Percentiles rank a stretch among this genome's conserved stretches.
These are phyloP conservation scores for Haematococcus lacustris DNA, from an alignment of 139 green algal species.

Conservation along the genomic window DNA sequence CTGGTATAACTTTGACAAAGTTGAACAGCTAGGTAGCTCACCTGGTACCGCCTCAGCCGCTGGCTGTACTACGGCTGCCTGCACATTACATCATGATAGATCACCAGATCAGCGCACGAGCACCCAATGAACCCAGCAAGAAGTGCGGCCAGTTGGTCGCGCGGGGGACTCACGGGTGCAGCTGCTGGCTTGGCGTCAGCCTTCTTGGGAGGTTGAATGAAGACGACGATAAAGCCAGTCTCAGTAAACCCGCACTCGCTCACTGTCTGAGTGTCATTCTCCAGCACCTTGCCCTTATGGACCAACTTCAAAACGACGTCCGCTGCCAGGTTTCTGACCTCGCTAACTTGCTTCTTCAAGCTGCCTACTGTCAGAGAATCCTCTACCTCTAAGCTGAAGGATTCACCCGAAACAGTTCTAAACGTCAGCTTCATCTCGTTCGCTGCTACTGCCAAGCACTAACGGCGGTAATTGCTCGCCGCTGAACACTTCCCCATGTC, in stretches of 20 bases:
- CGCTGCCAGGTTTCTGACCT: slow-evolving; percentile 10
- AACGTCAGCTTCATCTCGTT: slow-evolving; percentile 92
- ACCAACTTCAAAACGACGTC: slow-evolving; percentile 39
- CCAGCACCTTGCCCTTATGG: slow-evolving; percentile 72
- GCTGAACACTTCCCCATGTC: too few relatives aligned
- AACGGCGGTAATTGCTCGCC: too few relatives aligned
- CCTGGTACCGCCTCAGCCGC: neutral
- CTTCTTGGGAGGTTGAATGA: slow-evolving; percentile 65
- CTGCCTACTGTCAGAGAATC: slow-evolving; percentile 46
- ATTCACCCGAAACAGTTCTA: slow-evolving; percentile 71
- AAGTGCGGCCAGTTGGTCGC: neutral
- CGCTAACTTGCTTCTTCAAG: slow-evolving; percentile 28
- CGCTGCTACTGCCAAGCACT: too few relatives aligned
- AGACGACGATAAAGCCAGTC: slow-evolving; percentile 88
- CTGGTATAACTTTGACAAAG: neutral
- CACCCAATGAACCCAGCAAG: neutral
- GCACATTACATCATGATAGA: too few relatives aligned
- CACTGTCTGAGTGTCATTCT: slow-evolving; percentile 69
- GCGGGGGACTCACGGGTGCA: neutral
- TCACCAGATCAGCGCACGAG: neutral
- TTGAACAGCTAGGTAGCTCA: neutral
- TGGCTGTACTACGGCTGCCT: neutral
- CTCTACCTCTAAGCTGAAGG: slow-evolving; percentile 75
- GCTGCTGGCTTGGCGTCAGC: slow-evolving; percentile 8
- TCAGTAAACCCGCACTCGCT: slow-evolving; percentile 69